phyloP scores from a whole-genome alignment of 2,329 filamentous ascomycete genomes.

The Elsinoe perseae region DNA sequence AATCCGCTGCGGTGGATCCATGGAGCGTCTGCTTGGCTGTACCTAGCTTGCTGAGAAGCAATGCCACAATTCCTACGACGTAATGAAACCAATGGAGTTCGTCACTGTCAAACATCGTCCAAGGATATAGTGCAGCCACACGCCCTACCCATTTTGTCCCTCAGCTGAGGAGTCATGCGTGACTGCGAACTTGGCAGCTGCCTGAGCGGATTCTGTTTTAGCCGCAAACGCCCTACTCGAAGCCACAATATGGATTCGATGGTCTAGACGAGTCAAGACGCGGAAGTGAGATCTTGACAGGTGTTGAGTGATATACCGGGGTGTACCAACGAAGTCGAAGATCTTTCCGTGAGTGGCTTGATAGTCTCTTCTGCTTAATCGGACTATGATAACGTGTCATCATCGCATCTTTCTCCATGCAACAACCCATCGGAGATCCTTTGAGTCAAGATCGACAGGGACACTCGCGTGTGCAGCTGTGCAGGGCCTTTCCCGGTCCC shows the following conservation, averaged over 20 bases:
- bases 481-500: neutral
- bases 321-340: neutral
- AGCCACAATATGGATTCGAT: neutral
- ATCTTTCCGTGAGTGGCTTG: neutral
- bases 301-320: neutral
- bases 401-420: neutral
- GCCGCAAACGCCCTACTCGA: neutral
- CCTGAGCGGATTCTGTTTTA: neutral
- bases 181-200: neutral
- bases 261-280: neutral
- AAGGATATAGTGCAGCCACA: too few species aligned
- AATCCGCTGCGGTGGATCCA: neutral
- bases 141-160: too few species aligned
- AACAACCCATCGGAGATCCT: neutral
- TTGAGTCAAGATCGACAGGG: conserved; percentile 4
- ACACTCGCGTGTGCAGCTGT: neutral
- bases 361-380: too few species aligned
- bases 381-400: too few species aligned
- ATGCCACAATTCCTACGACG: too few species aligned
- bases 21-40: neutral
- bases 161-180: neutral
- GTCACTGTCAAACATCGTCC: too few species aligned
- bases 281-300: neutral
- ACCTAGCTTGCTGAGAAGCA: too few species aligned
- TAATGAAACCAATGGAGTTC: too few species aligned